Conservation (phyloP, 768 basidiomycete genomes). For the Agrocybe pediades region DNA sequence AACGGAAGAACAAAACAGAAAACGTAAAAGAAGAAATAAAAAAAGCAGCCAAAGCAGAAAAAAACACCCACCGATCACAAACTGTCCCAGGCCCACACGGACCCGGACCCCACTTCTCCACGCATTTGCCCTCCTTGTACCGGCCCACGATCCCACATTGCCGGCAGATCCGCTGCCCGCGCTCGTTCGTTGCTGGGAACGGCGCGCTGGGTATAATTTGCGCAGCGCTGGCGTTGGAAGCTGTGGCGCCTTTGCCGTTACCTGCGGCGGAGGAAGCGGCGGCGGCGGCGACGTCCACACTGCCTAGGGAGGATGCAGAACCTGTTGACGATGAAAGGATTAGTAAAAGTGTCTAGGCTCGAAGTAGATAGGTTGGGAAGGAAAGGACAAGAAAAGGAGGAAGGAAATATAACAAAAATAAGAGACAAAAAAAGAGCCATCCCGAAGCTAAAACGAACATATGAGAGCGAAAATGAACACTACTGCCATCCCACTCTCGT, state of each 20-base stretch:
- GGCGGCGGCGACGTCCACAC: slow-evolving; percentile 16
- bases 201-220: slow-evolving; percentile 19
- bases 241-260: slow-evolving; percentile 5
- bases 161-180: slow-evolving; percentile 75
- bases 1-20: background rate
- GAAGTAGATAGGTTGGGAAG: background rate
- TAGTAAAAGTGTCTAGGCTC: background rate
- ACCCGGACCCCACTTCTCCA: slow-evolving; percentile 88
- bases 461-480: background rate
- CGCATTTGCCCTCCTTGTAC: slow-evolving; percentile 85
- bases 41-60: slow-evolving; percentile 1
- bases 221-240: background rate
- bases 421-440: slow-evolving; percentile 3
- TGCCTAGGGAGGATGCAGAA: slow-evolving; percentile 10
- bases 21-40: background rate
- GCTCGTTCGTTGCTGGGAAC: slow-evolving; percentile 52
- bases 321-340: background rate
- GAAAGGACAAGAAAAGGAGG: background rate
- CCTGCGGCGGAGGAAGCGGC: too few species aligned
- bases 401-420: background rate
- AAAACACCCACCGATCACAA: slow-evolving; percentile 60
- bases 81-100: slow-evolving; percentile 84
- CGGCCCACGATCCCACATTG: slow-evolving; percentile 74
- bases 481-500: too few species aligned
- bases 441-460: slow-evolving; percentile 2